A percentile compares a stretch with the other conserved stretches of the same genome.
Evolutionary conservation across 176 grass and related monocot species (phyloP).

Genomic region (Ananas comosus): DNA sequence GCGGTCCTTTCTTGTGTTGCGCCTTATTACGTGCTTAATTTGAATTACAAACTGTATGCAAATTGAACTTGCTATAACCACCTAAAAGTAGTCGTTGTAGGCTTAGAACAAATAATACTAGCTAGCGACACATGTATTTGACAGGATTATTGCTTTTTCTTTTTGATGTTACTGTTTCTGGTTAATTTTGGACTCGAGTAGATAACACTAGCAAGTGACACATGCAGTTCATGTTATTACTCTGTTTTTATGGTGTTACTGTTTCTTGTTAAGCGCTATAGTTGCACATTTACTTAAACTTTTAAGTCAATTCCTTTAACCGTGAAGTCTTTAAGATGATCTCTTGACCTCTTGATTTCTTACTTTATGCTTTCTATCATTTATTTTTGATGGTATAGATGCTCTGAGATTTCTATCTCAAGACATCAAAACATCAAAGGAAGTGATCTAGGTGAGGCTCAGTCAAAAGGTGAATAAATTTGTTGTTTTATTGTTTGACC

Average conservation of each 20-base stretch:
- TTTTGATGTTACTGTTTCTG: too few species aligned
- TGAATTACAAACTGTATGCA: too few species aligned
- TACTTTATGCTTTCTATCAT: constrained; percentile 4
- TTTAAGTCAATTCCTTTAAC: background rate
- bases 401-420: constrained; percentile 15
- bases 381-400: constrained; percentile 12
- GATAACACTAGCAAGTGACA: too few species aligned
- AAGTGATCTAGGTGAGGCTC: constrained; percentile 43
- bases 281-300: background rate
- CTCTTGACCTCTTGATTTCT: background rate
- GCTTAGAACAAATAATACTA: too few species aligned
- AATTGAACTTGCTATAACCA: too few species aligned
- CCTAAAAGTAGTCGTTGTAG: too few species aligned
- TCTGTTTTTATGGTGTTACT: background rate
- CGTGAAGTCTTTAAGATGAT: constrained; percentile 8
- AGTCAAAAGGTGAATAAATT: constrained; percentile 31
- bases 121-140: too few species aligned
- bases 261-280: constrained; percentile 8
- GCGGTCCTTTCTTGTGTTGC: too few species aligned
- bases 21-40: too few species aligned
- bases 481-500: constrained; percentile 1
- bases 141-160: too few species aligned
- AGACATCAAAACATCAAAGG: constrained; percentile 35
- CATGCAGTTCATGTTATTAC: too few species aligned
- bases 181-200: too few species aligned